Base-by-base conservation (phyloP, 805 yeast species). In the Phaffomyces thermotolerans region DNA sequence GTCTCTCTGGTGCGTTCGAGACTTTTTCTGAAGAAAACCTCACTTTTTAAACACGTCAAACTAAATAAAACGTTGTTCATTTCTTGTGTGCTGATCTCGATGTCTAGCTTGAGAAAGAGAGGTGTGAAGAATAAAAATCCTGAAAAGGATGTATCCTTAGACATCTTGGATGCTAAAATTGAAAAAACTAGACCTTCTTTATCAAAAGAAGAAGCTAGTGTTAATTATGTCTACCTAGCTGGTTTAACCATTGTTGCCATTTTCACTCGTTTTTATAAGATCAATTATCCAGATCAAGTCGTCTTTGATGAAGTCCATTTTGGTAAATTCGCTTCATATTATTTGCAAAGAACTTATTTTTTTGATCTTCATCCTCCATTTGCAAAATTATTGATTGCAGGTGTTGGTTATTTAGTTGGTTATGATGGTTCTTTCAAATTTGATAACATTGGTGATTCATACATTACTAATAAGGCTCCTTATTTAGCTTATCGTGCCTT, bases 281-380 rank as follows among this genome's bases (percentile, higher is more conserved):
- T 85, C 43, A 71, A 79, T 61, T 69, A 66, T 39, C 95, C 95
- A 3, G 70, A 72, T 48, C 82, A 81, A 60, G 95, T 85, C 45
- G 93, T 85, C 3, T 85, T 85, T 54, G 95, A 85, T 65, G 95
- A 85, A 59, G 93, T 84, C 18, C 95, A 85, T 62, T 85, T 85
- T 56, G 95, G 95, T 32, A 84, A 84, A 56, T 84, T 84, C 62
- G 91, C 91, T 8, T 77, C 88, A 2, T 83, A 84, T 65, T 91
- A 91, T 64, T 67, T 91, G 47, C 85, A 91, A 64, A 75, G 96
- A 49, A 84, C 96, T 0, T 93, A 86, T 64, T 93, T 88, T 64
- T 93, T 93, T 58, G 99, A 93, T 66, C 79, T 93, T 41, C 99
- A 93, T 66, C 99, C 99, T 9, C 99, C 99, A 20, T 87, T 93